These are phyloP conservation scores for Trichoderma simmonsii DNA, from an alignment of 2,329 filamentous ascomycete species.

Conservation along the genomic window DNA sequence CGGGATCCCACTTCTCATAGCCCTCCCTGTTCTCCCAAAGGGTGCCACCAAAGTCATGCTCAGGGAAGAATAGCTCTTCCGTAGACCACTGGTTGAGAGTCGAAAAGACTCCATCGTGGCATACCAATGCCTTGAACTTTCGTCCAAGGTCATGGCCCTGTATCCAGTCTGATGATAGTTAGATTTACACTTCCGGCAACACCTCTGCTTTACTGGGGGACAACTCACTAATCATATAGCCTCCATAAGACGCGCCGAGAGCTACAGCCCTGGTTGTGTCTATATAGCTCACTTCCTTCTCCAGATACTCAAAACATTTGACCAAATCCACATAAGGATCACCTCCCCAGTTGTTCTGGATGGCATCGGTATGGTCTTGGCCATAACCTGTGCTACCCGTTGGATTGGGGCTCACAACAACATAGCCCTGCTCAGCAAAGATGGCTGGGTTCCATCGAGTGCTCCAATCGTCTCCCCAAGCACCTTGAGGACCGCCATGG, in stretches of 20 bases:
- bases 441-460: constrained; percentile 84
- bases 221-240: constrained; percentile 67
- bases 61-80: constrained; percentile 68
- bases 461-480: constrained; percentile 74
- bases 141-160: constrained; percentile 80
- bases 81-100: constrained; percentile 62
- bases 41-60: constrained; percentile 64
- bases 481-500: constrained; percentile 78
- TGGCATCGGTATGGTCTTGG: constrained; percentile 71
- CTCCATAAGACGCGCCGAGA: constrained; percentile 71
- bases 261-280: constrained; percentile 69
- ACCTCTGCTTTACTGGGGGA: too few relatives aligned
- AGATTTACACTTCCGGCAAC: constrained; percentile 15
- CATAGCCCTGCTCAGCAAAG: constrained; percentile 83
- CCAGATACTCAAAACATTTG: constrained; percentile 71
- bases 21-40: constrained; percentile 59
- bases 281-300: constrained; percentile 61
- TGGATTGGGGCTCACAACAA: constrained; percentile 78
- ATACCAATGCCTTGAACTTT: constrained; percentile 83
- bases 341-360: constrained; percentile 79
- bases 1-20: constrained; percentile 70
- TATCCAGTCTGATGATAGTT: constrained; percentile 66
- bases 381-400: constrained; percentile 83
- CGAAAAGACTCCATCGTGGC: constrained; percentile 82
- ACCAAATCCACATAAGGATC: constrained; percentile 80